Evolutionary conservation across 192 early-diverging fungal genomes (phyloP).

Genomic region (Umbelopsis sp.): DNA sequence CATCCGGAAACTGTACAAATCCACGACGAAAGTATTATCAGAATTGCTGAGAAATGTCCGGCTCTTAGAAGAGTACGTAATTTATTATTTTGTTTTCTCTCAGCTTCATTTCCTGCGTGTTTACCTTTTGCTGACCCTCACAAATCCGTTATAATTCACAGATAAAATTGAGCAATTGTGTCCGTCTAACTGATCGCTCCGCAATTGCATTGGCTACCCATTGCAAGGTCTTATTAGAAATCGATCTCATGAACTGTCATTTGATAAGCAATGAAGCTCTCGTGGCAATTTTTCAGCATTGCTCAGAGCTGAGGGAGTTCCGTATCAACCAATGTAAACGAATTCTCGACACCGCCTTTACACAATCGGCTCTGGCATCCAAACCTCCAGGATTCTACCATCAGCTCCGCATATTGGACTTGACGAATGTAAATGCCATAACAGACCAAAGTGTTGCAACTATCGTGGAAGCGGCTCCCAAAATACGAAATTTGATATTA

Average conservation of each 20-base stretch:
- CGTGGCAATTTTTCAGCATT: constrained; percentile 41
- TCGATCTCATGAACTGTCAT: constrained; percentile 55
- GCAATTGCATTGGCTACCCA: constrained; percentile 47
- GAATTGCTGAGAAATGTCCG: constrained; percentile 46
- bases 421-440: constrained; percentile 46
- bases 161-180: constrained; percentile 60
- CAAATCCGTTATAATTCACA: constrained; percentile 29
- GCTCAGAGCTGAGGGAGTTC: constrained; percentile 53
- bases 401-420: constrained; percentile 55
- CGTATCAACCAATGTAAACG: constrained; percentile 41
- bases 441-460: constrained; percentile 49
- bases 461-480: constrained; percentile 52
- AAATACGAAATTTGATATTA: constrained; percentile 54
- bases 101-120: neutral
- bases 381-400: constrained; percentile 33
- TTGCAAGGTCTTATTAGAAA: constrained; percentile 55
- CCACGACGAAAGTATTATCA: constrained; percentile 45
- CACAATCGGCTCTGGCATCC: constrained; percentile 22
- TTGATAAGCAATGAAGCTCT: constrained; percentile 50
- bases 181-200: constrained; percentile 47
- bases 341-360: constrained; percentile 43
- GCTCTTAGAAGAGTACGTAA: constrained; percentile 53
- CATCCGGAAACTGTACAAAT: constrained; percentile 24
- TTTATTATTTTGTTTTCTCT: neutral
- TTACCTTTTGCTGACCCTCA: too few species aligned